Evolutionary conservation across 768 basidiomycete genomes (phyloP), one percentile per base, ranked within the genome.

Genomic region (Porphyrellus cyaneotinctus): DNA sequence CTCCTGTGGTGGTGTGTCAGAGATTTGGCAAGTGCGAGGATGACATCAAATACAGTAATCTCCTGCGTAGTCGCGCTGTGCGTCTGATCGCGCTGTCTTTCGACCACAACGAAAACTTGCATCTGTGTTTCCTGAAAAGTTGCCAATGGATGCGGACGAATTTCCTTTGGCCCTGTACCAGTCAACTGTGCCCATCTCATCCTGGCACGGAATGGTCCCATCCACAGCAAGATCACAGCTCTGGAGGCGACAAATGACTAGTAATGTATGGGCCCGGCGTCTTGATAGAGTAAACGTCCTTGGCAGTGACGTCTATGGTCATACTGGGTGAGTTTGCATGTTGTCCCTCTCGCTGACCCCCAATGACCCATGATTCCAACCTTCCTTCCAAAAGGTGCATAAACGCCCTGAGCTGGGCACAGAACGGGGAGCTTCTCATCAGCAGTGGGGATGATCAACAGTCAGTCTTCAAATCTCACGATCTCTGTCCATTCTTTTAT

Each of bases 381-480:
- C 24, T 22, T 18, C n/a, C 20, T 15, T 28, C 37, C n/a, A n/a
- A 54, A 43, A 88, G 87, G 49, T 90, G 88, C 58, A 86, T 88
- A 28, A 91, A 91, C 62, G 85, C 88, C 30, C 59, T 90, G 32
- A 84, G 81, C 54, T 91, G 88, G 88, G 80, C 85, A 2, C 72
- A 72, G 43, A 76, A 80, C 49, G 88, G 87, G 2, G 76, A 83
- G 51, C 56, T 87, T 15, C 72, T 91, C 36, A 65, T 91, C 18
- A 85, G 78, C 58, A 84, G 81, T 20, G 86, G 88, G 20, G 89
- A 91, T 62, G 88, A 91, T 63, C 81, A 77, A 38, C 86, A 85
- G 81, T 80, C 50, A 42, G 76, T 69, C 18, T 38, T 18, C 22
- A 14, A n/a, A n/a, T 20, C 46, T 30, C 22, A 28, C 31, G n/a